These are phyloP conservation scores for Chlorella ohadii DNA, from an alignment of 139 green algal species.

Conservation along the genomic window DNA sequence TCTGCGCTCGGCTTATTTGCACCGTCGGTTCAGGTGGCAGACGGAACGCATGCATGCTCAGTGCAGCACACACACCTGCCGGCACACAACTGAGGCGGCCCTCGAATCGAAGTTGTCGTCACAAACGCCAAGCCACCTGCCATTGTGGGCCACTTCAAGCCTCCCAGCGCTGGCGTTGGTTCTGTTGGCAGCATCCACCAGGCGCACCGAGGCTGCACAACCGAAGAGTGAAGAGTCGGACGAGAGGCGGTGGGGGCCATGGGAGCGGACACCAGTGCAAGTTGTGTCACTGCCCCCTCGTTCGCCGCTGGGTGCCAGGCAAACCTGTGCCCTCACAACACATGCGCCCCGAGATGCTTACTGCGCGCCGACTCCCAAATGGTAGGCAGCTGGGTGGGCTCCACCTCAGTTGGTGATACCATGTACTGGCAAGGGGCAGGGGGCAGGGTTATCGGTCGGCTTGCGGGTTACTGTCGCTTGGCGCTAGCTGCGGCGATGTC, in stretches of 20 bases:
- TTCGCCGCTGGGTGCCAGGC: too few relatives aligned
- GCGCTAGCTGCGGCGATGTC: too few relatives aligned
- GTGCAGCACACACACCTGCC: neutral
- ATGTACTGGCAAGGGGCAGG: too few relatives aligned
- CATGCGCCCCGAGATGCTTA: neutral
- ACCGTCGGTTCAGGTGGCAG: too few relatives aligned
- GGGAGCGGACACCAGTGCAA: neutral
- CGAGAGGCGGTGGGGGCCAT: too few relatives aligned
- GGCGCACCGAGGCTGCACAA: neutral
- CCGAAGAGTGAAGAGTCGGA: neutral
- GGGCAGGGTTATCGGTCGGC: too few relatives aligned
- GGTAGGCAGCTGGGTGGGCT: neutral
- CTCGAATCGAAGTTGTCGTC: neutral
- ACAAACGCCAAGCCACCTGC: neutral
- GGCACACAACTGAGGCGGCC: neutral
- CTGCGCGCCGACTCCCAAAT: neutral
- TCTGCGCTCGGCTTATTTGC: too few relatives aligned
- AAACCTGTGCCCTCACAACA: too few relatives aligned
- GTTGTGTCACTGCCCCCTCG: too few relatives aligned
- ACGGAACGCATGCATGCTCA: too few relatives aligned
- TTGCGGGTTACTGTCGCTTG: neutral
- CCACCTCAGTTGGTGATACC: neutral
- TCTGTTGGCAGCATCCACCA: neutral
- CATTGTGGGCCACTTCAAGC: neutral
- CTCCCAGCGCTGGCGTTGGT: neutral